Conservation (phyloP, 192 early-diverging fungal species). For the Backusella mclennaniae region DNA sequence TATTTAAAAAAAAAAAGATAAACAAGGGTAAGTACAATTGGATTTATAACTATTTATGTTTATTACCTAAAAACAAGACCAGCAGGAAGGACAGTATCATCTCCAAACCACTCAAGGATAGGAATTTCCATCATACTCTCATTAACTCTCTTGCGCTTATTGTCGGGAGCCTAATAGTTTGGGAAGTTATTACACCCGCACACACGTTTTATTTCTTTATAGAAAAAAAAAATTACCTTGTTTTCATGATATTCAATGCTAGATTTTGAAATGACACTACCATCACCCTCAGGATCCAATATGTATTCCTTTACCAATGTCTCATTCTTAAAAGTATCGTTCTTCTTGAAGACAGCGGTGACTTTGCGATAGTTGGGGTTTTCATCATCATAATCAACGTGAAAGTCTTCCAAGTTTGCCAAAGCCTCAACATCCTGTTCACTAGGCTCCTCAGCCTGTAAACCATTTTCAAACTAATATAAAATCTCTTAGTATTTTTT, state of each 20-base stretch:
- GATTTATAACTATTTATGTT: neutral
- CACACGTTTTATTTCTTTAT: neutral
- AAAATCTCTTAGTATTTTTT: neutral
- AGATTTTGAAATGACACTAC: constrained; percentile 16
- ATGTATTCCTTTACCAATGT: constrained; percentile 34
- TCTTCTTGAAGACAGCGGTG: constrained; percentile 33
- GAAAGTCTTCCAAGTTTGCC: constrained; percentile 30
- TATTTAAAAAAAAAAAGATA: neutral
- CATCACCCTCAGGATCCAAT: constrained; percentile 19
- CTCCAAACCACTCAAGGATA: constrained; percentile 32
- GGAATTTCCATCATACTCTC: constrained; percentile 3
- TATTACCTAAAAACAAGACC: neutral
- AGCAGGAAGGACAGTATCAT: constrained; percentile 23
- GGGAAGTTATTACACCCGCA: too few relatives aligned
- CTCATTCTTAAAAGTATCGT: constrained; percentile 34
- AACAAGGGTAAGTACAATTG: neutral
- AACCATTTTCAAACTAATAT: neutral
- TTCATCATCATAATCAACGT: constrained; percentile 32
- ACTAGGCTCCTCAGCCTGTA: neutral
- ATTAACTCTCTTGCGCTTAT: constrained; percentile 28
- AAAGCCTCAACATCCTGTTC: constrained; percentile 25
- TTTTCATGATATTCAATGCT: constrained; percentile 29
- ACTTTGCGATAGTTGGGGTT: constrained; percentile 30
- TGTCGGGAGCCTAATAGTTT: constrained; percentile 15
- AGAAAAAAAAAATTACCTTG: constrained; percentile 12